phyloP scores from a whole-genome alignment of 768 basidiomycete species.

The Boletellus emodensis region DNA sequence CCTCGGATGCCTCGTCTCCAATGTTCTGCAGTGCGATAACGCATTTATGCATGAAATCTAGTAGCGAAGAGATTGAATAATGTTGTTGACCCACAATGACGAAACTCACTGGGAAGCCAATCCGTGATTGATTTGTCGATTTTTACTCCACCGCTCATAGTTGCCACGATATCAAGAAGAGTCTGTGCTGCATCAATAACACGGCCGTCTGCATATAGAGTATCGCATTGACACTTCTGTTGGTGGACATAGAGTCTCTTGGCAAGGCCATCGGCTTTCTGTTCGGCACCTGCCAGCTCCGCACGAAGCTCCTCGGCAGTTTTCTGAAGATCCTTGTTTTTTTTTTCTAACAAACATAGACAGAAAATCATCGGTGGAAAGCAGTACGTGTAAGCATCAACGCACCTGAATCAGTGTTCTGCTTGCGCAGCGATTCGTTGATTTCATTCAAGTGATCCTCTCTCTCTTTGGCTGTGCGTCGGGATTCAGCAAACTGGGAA shows the following conservation, averaged over 20 bases:
- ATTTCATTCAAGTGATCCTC: background rate
- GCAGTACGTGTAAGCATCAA: background rate
- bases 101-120: background rate
- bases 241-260: background rate
- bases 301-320: background rate
- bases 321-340: background rate
- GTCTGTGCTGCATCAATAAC: background rate
- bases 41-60: background rate
- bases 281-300: background rate
- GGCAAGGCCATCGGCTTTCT: background rate
- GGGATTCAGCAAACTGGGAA: background rate
- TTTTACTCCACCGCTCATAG: background rate
- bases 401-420: background rate
- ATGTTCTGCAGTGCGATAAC: background rate
- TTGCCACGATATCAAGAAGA: background rate
- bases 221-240: background rate
- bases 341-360: background rate
- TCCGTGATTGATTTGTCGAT: background rate
- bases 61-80: background rate
- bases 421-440: background rate
- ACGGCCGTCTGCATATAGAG: background rate
- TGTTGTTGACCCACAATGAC: too few species aligned
- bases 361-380: background rate
- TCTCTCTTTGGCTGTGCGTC: background rate
- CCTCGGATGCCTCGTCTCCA: background rate